Percentiles rank a stretch among this genome's conserved stretches.
phyloP scores from a whole-genome alignment of 106 monocot genomes.

The Iris macrosiphon region DNA sequence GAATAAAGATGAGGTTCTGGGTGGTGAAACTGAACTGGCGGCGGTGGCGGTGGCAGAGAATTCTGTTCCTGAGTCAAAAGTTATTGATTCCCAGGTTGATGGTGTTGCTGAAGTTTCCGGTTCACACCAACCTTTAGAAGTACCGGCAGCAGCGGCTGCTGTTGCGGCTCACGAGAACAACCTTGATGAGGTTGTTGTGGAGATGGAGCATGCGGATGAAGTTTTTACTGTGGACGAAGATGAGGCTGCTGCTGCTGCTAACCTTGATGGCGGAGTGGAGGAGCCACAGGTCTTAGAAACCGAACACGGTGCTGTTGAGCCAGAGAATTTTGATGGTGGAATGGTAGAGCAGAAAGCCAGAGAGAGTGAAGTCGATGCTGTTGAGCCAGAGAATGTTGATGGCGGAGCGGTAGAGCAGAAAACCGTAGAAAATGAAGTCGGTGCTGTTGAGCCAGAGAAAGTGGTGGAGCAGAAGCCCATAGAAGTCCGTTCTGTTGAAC shows the following conservation, averaged over 20 bases:
- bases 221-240: background rate
- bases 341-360: background rate
- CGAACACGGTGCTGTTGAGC: background rate
- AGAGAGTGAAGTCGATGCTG: background rate
- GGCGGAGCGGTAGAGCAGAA: background rate
- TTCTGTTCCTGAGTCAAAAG: too few relatives aligned
- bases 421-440: too few relatives aligned
- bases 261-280: background rate
- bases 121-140: too few relatives aligned
- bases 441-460: background rate
- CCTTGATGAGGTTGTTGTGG: background rate
- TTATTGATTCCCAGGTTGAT: background rate
- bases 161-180: too few relatives aligned
- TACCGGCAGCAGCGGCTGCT: too few relatives aligned
- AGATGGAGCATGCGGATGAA: background rate
- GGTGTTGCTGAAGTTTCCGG: too few relatives aligned
- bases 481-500: too few relatives aligned
- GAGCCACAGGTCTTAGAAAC: too few relatives aligned
- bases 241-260: background rate
- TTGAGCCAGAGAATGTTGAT: too few relatives aligned
- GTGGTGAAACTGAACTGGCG: too few relatives aligned
- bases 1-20: too few relatives aligned
- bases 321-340: background rate
- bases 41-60: too few relatives aligned
- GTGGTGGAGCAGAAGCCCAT: background rate